Percentiles rank a stretch among this genome's conserved stretches.
phyloP scores from a whole-genome alignment of 2,329 filamentous ascomycete species.

The Xylariales sp. region DNA sequence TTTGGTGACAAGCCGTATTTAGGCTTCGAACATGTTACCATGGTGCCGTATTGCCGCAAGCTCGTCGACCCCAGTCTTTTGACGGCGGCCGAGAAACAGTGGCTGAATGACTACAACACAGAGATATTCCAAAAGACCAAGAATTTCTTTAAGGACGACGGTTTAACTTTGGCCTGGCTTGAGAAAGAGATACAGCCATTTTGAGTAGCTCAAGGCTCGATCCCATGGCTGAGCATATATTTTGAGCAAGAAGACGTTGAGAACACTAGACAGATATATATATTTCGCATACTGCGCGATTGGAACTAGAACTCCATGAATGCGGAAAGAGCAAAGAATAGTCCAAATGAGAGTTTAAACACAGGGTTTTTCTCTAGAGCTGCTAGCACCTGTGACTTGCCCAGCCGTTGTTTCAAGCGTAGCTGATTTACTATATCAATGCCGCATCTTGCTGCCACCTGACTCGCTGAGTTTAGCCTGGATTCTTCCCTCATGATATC shows the following conservation, averaged over 20 bases:
- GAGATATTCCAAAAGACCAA: conserved; percentile 86
- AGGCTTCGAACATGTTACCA: conserved; percentile 96
- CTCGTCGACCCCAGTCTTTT: conserved; percentile 82
- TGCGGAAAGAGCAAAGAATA: conserved; percentile 77
- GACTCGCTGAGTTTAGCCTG: conserved; percentile 16
- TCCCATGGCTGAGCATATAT: conserved; percentile 17
- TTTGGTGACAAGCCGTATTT: conserved; percentile 96
- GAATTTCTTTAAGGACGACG: conserved; percentile 78
- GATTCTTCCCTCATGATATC: not conserved
- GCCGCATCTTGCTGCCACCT: conserved; percentile 52
- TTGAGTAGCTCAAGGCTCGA: conserved; percentile 42
- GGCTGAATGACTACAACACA: conserved; percentile 87
- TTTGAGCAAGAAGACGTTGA: conserved; percentile 10
- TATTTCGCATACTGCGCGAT: not conserved
- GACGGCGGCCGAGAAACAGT: conserved; percentile 79
- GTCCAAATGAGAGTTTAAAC: conserved; percentile 77
- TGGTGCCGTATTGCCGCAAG: conserved; percentile 94
- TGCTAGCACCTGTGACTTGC: conserved; percentile 57
- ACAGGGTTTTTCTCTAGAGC: conserved; percentile 68
- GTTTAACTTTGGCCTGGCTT: conserved; percentile 81
- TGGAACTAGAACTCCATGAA: conserved; percentile 62
- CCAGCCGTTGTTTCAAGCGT: conserved; percentile 48
- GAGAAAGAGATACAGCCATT: conserved; percentile 83
- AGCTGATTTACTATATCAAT: conserved; percentile 50
- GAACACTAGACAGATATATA: conserved; percentile 11